Evolutionary conservation across 1,139 yeast species (phyloP).

Genomic region (Yarrowia galli): DNA sequence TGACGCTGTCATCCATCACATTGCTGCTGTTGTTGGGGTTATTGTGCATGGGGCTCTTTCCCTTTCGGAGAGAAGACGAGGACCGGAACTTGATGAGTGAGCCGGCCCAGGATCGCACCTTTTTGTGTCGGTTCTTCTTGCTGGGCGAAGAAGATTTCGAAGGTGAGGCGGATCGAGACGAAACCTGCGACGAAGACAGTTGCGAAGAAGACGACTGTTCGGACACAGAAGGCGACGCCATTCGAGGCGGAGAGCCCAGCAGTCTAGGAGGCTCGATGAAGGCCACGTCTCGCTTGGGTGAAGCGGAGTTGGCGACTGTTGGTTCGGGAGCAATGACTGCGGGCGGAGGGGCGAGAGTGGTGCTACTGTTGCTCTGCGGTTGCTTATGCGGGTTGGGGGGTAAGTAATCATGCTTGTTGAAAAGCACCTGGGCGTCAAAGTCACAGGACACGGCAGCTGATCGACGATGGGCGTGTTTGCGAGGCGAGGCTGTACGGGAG

Average conservation of each 20-base stretch:
- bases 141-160: constrained; percentile 7
- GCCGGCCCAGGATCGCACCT: constrained; percentile 48
- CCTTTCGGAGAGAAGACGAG: constrained; percentile 37
- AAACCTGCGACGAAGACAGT: constrained; percentile 41
- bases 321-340: background rate
- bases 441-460: constrained; percentile 51
- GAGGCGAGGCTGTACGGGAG: constrained; percentile 31
- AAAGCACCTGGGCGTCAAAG: constrained; percentile 40
- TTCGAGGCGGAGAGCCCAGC: constrained; percentile 16
- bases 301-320: background rate
- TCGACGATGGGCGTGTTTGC: constrained; percentile 49
- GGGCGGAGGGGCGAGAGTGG: constrained; percentile 7
- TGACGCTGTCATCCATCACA: no score
- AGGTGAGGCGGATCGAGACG: constrained; percentile 39
- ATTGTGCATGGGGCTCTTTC: constrained; percentile 14
- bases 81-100: constrained; percentile 44
- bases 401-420: constrained; percentile 33
- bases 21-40: background rate
- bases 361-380: constrained; percentile 5
- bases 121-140: constrained; percentile 43
- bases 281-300: constrained; percentile 22
- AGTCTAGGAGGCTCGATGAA: constrained; percentile 25
- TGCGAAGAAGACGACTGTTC: constrained; percentile 43
- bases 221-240: constrained; percentile 41
- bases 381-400: constrained; percentile 39